Base-by-base conservation (phyloP, 768 basidiomycete species). In the Boletus rex-veris region DNA sequence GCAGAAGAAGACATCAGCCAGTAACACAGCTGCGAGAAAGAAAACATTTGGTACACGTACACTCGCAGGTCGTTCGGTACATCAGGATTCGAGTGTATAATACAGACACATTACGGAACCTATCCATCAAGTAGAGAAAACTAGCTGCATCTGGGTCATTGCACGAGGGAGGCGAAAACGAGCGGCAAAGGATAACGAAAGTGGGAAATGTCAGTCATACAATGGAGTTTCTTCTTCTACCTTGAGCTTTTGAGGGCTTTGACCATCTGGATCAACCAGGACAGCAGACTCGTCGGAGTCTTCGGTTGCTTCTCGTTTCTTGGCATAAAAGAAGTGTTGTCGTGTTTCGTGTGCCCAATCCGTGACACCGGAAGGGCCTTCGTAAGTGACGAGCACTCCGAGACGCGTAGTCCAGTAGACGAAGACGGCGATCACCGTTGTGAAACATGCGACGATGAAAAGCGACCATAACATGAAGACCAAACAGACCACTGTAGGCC, bases 361-460 rank as follows among this genome's bases (percentile, higher is more conserved):
- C n/a, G 50, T 39, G 50, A 68, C 55, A 5, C 65, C 70, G 37
- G 67, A 66, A 14, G 59, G 45, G 5, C 76, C 77, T 33, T 70
- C 62, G 24, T 63, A 50, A n/a, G 70, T 66, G 33, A 77, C 58
- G 18, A 73, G 67, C 45, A 65, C 58, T 8, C 71, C 61, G 38
- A 78, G 68, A 45, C 73, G 71, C 40, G 59, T 64, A 14, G 61
- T 54, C 28, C 71, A 60, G 56, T 76, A 78, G 41, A 64, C 57
- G 41, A 57, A 64, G 35, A 72, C 47, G 37, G 63, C 53, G 36
- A 64, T 48, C 16, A 64, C 52, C 26, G 77, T 75, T 30, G 70
- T 52, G 61, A 73, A 66, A 48, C 66, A 57, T 16, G 77, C 69
- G 14, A 66, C 65, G 24, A 71, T 52, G 46, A 74, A 60, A 7